Conservation (phyloP, 2,329 filamentous ascomycete genomes). For the Curvularia sp. region DNA sequence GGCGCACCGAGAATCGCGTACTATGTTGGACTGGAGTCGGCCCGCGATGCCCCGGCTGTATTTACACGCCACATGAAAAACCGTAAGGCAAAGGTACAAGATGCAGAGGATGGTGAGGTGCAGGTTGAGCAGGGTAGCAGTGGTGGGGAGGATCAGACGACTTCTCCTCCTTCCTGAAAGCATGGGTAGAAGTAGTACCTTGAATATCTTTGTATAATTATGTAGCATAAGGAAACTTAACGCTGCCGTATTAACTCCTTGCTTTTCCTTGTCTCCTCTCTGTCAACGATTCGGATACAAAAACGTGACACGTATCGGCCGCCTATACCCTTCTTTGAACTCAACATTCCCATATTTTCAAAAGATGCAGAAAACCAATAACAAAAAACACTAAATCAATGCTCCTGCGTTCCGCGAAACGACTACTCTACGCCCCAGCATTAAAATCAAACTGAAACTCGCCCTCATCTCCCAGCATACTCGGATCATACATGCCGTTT, state of each 20-base stretch:
- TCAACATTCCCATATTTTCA: too few relatives aligned
- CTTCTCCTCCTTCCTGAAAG: background rate
- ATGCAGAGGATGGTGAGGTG: background rate
- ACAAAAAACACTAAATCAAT: background rate
- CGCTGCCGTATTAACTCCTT: background rate
- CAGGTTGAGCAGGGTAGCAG: background rate
- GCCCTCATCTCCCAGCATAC: slow-evolving; percentile 31
- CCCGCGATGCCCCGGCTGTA: slow-evolving; percentile 2
- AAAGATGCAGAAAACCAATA: too few relatives aligned
- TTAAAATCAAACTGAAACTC: slow-evolving; percentile 14
- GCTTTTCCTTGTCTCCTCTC: background rate
- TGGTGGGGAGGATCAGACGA: background rate
- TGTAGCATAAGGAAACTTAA: background rate
- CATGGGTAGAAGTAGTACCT: background rate
- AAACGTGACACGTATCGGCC: background rate
- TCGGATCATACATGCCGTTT: slow-evolving; percentile 43
- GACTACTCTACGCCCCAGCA: background rate
- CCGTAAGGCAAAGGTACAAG: background rate
- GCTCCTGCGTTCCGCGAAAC: background rate
- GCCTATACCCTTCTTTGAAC: too few relatives aligned
- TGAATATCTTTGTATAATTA: background rate
- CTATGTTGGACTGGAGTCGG: slow-evolving; percentile 17
- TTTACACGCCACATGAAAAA: background rate
- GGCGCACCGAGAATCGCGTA: slow-evolving; percentile 9
- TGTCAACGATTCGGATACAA: background rate